A percentile compares a stretch with the other conserved stretches of the same genome.
Conservation (phyloP, 2,329 filamentous ascomycete genomes). For the Fusarium tupiense region DNA sequence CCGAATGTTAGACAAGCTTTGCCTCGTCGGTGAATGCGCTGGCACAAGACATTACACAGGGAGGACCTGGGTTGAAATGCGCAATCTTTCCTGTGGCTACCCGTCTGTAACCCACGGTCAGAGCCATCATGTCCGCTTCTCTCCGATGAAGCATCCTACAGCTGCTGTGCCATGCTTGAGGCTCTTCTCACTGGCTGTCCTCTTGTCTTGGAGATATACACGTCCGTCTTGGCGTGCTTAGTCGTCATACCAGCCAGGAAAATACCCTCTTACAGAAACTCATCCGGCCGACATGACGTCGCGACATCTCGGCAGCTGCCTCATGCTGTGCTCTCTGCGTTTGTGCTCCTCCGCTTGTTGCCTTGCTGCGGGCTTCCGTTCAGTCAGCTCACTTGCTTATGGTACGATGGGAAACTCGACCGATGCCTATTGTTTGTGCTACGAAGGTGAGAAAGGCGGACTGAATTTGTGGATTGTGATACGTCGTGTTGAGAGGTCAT, state of each 20-base stretch:
- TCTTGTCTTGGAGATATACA: neutral
- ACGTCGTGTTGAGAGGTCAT: constrained; percentile 5
- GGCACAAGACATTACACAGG: constrained; percentile 6
- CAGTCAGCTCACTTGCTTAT: neutral
- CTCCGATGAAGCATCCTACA: constrained; percentile 12
- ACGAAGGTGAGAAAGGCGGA: neutral
- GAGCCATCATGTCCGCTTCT: neutral
- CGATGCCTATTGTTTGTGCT: neutral
- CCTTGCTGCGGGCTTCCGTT: constrained; percentile 10
- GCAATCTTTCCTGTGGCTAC: constrained; percentile 23
- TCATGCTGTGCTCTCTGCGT: constrained; percentile 3
- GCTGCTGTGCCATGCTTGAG: neutral
- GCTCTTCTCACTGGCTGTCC: neutral
- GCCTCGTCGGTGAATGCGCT: constrained; percentile 9
- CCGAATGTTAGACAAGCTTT: neutral
- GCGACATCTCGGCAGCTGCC: constrained; percentile 4
- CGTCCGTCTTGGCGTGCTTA: neutral
- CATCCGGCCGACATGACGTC: neutral
- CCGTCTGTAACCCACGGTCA: constrained; percentile 8
- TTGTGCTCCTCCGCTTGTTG: neutral
- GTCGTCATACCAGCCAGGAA: neutral
- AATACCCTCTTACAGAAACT: constrained; percentile 10
- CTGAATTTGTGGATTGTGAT: constrained; percentile 1
- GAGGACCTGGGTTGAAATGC: constrained; percentile 13
- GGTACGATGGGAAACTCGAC: constrained; percentile 14